Evolutionary conservation across 1,139 yeast genomes (phyloP), one percentile per base, ranked within the genome.

Genomic region (Blastobotrys buckinghamii): DNA sequence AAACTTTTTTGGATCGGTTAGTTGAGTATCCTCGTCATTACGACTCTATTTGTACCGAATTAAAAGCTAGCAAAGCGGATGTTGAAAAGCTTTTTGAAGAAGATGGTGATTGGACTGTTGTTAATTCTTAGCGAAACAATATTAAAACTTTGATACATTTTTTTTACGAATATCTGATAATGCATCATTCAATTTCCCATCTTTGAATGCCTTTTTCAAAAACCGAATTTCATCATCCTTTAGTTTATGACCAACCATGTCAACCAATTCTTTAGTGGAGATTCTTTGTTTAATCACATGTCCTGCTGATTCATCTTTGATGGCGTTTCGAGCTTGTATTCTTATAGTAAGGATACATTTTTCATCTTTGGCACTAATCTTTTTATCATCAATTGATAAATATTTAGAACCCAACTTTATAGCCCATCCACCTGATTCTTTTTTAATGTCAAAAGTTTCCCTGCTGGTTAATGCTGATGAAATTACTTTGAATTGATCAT

Each of bases 31-130:
- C 78, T 29, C 83, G 80, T 52, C 79, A 79, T 58, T 76, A 83
- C 55, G 96, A 87, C 61, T 76, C 82, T 8, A 81, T 87, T 2
- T 82, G 90, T 58, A 84, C 90, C 0, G 84, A 81, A 55, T 66
- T 84, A 53, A 78, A 76, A 48, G 73, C 74, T 60, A 74, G 85
- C 16, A 70, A 81, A 46, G 63, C 63, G 20, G 84, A 82, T 37
- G 77, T 84, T 1, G 64, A 61, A 35, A 49, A 51, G 20, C 41
- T 62, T n/a, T 51, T 63, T 4, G 53, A 54, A 37, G 48, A 52
- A 4, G 47, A 53, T 19, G 66, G 67, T 6, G 63, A 61, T 30
- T 63, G 67, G 67, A 57, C 59, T 2, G 50, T 62, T 29, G 55
- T 62, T 2, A 59, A 56, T 42, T 55, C 59, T 7, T 62, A 69